Percentiles rank a stretch among this genome's conserved stretches.
Conservation (phyloP, 1,139 yeast genomes). For the Pichia sp. region DNA sequence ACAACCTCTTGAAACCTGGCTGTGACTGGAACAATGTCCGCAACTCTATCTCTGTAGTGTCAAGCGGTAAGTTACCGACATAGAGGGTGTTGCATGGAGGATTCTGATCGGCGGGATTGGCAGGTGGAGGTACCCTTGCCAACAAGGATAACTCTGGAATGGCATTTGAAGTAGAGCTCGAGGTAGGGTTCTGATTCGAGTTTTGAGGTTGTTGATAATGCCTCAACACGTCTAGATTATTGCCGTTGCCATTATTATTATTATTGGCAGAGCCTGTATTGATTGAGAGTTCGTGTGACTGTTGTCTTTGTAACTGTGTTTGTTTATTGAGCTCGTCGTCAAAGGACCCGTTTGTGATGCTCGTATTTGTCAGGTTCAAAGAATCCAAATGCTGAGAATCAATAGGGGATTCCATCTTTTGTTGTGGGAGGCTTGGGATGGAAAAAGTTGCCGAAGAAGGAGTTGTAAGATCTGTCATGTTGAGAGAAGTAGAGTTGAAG, state of each 20-base stretch:
- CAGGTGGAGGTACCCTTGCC: conserved; percentile 89
- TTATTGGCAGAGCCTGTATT: neutral
- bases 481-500: conserved; percentile 14
- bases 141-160: conserved; percentile 69
- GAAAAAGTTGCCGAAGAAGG: conserved; percentile 14
- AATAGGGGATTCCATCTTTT: conserved; percentile 1
- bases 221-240: neutral
- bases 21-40: conserved; percentile 84
- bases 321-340: conserved; percentile 8
- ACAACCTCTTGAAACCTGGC: conserved; percentile 85
- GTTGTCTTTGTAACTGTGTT: conserved; percentile 25
- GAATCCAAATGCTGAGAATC: conserved; percentile 4
- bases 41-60: conserved; percentile 90
- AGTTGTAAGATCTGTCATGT: conserved; percentile 11
- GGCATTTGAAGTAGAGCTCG: conserved; percentile 8
- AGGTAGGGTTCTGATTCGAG: conserved; percentile 20
- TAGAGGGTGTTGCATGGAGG: conserved; percentile 97
- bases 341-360: conserved; percentile 13
- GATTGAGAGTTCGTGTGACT: conserved; percentile 10
- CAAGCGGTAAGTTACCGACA: conserved; percentile 96
- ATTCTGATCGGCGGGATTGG: conserved; percentile 97
- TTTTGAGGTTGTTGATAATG: neutral
- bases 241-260: neutral
- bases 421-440: conserved; percentile 20
- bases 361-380: neutral